Conservation (phyloP, 2,329 filamentous ascomycete genomes). For the Zymoseptoria crescenta region DNA sequence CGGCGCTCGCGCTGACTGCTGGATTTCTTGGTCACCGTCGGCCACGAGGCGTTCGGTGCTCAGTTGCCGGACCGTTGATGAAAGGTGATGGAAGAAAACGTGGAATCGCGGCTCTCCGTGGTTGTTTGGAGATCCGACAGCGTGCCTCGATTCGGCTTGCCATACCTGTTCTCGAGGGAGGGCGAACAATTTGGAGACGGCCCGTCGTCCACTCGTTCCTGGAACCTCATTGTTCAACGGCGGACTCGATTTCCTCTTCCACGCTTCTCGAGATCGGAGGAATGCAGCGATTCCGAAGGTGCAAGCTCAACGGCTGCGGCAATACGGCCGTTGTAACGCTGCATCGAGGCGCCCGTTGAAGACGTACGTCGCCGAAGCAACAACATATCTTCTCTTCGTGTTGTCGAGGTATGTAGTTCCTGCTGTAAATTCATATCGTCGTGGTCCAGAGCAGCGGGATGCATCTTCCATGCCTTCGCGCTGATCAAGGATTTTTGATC, state of each 20-base stretch:
- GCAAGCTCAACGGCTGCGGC: background rate
- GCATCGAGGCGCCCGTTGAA: background rate
- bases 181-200: too few relatives aligned
- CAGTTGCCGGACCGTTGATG: background rate
- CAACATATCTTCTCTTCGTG: background rate
- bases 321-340: background rate
- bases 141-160: too few relatives aligned
- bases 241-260: too few relatives aligned
- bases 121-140: background rate
- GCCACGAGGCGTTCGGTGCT: background rate
- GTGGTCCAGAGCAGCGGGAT: background rate
- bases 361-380: background rate
- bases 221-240: too few relatives aligned
- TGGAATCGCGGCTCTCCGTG: background rate
- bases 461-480: background rate
- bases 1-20: background rate
- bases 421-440: background rate
- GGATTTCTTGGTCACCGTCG: background rate
- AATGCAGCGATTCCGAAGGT: background rate
- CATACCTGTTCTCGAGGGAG: too few relatives aligned
- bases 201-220: too few relatives aligned
- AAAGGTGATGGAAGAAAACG: background rate
- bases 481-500: too few relatives aligned
- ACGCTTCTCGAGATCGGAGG: too few relatives aligned
- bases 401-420: background rate